phyloP scores from a whole-genome alignment of 169 alveolate genomes.

The Eimeria acervulina region DNA sequence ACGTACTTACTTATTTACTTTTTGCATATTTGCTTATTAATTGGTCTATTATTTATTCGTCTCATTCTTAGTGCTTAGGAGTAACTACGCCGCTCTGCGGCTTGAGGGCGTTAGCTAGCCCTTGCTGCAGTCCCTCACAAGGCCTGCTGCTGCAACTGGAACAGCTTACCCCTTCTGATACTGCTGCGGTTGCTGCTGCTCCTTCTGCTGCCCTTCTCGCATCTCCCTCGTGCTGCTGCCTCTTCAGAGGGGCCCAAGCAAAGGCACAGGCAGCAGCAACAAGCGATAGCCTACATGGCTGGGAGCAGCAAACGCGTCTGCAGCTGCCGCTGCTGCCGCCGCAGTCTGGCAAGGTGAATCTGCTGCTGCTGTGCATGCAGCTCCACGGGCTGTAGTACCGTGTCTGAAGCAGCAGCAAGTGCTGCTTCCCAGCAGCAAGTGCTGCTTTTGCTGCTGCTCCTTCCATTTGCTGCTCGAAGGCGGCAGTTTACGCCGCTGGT shows the following conservation, averaged over 20 bases:
- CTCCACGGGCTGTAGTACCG: constrained; percentile 44
- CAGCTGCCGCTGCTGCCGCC: constrained; percentile 44
- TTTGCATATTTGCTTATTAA: too few relatives aligned
- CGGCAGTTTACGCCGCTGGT: constrained; percentile 9
- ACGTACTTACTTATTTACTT: too few relatives aligned
- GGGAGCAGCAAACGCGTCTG: constrained; percentile 19
- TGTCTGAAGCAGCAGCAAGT: constrained; percentile 5
- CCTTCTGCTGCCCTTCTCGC: neutral
- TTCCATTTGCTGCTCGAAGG: neutral
- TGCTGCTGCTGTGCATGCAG: constrained; percentile 59
- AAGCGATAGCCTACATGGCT: neutral
- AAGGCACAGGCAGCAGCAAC: neutral
- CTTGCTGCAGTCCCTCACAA: neutral
- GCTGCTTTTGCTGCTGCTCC: constrained; percentile 20
- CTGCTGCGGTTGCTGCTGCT: too few relatives aligned
- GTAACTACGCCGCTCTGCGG: too few relatives aligned
- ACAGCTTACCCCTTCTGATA: too few relatives aligned
- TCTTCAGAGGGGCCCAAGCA: neutral
- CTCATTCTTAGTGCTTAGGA: too few relatives aligned
- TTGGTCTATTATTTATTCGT: too few relatives aligned
- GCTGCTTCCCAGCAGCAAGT: constrained; percentile 58
- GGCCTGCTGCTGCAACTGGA: neutral
- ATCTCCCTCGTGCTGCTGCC: constrained; percentile 8
- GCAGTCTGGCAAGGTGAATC: constrained; percentile 23
- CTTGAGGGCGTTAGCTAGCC: too few relatives aligned